These are phyloP conservation scores for Saturnispora saitoi DNA, from an alignment of 805 yeast species.

Conservation along the genomic window DNA sequence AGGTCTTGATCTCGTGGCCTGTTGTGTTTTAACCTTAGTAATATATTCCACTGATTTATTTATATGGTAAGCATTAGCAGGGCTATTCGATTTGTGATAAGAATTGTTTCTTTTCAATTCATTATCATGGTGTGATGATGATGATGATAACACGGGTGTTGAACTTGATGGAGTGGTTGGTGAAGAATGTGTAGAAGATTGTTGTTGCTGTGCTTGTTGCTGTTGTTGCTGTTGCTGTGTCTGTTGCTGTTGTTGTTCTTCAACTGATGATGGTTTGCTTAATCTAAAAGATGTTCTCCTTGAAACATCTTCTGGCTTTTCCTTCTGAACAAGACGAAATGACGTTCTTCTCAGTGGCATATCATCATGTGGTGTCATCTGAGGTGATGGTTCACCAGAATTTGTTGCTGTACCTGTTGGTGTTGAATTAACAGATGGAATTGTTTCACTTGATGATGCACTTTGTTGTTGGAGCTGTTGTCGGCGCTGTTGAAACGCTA, in stretches of 20 bases:
- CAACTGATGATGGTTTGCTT: background rate
- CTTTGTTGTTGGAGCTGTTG: constrained; percentile 29
- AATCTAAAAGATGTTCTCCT: constrained; percentile 18
- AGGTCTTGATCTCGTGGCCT: background rate
- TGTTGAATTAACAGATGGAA: constrained; percentile 10
- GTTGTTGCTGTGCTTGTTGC: too few species aligned
- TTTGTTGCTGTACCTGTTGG: background rate
- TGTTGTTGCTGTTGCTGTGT: too few species aligned
- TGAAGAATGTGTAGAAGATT: background rate
- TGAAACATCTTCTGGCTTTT: constrained; percentile 8
- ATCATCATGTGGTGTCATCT: constrained; percentile 13
- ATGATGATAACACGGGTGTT: background rate
- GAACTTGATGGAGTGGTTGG: background rate
- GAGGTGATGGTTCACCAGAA: constrained; percentile 20
- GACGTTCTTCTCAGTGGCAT: constrained; percentile 20
- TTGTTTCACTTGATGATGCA: background rate
- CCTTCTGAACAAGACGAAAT: constrained; percentile 15
- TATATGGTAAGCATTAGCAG: constrained; percentile 4
- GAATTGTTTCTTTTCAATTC: constrained; percentile 5
- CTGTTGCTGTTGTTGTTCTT: constrained; percentile 1
- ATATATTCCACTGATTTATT: constrained; percentile 7
- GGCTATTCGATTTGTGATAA: background rate
- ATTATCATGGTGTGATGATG: background rate
- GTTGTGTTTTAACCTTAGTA: constrained; percentile 3
- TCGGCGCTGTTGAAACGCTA: constrained; percentile 82